Evolutionary conservation across 225 moss, liverwort and hornwort species (phyloP).

Genomic region (Marchantia polymorpha): DNA sequence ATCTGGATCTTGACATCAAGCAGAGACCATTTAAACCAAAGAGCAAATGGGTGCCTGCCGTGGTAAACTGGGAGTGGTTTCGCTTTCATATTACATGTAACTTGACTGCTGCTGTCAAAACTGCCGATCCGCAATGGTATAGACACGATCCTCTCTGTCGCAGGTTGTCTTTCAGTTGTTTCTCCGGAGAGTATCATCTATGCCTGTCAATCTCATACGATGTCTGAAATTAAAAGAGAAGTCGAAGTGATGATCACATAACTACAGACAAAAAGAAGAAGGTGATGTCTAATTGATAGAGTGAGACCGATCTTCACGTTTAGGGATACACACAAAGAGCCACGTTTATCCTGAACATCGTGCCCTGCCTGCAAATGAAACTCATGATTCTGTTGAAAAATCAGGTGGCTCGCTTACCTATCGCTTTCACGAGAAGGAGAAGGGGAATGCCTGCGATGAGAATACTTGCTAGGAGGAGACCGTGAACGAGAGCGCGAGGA

Average conservation of each 20-base stretch:
- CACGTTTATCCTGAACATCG: conserved; percentile 21
- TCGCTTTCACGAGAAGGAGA: conserved; percentile 99
- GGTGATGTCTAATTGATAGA: background rate
- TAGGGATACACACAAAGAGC: background rate
- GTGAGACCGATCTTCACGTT: background rate
- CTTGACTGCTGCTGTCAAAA: conserved; percentile 23
- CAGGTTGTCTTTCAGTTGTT: background rate
- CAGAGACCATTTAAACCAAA: background rate
- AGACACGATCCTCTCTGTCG: background rate
- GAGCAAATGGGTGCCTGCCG: background rate
- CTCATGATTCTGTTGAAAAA: conserved; percentile 34
- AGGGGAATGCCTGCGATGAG: conserved; percentile 99
- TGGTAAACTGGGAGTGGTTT: background rate
- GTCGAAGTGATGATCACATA: background rate
- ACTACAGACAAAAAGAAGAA: background rate
- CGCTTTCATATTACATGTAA: background rate
- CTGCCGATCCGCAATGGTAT: conserved; percentile 18
- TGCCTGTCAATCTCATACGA: conserved; percentile 49
- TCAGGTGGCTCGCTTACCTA: conserved; percentile 92
- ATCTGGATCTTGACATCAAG: background rate
- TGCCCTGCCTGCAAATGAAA: conserved; percentile 26
- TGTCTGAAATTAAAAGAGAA: background rate
- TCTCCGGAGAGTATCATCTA: conserved; percentile 32
- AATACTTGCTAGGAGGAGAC: conserved; percentile 99
- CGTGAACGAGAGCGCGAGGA: conserved; percentile 99